A percentile compares a stretch with the other conserved stretches of the same genome.
phyloP scores from a whole-genome alignment of 352 stramenopile species.

The Globisporangium mamillatum region DNA sequence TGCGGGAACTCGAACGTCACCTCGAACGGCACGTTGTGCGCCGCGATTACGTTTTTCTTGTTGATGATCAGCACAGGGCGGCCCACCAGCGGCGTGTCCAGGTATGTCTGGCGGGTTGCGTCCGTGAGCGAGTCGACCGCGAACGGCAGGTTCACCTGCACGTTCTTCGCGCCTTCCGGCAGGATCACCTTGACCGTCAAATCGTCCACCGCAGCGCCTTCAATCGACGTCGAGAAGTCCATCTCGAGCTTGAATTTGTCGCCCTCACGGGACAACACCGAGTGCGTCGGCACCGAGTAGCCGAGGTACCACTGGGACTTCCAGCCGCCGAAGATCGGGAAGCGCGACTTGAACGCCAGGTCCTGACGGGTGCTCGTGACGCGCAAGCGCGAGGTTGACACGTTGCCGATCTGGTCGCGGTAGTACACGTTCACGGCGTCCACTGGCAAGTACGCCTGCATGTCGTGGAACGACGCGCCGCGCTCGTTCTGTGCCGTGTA shows the following conservation, averaged over 20 bases:
- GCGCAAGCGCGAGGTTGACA: slow-evolving; percentile 80
- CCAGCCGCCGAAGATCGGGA: slow-evolving; percentile 88
- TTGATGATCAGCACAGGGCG: slow-evolving; percentile 77
- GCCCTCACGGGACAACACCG: slow-evolving; percentile 61
- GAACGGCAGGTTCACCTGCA: slow-evolving; percentile 77
- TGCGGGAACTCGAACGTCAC: slow-evolving; percentile 85
- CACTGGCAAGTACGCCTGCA: slow-evolving; percentile 64
- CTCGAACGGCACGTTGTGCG: slow-evolving; percentile 83
- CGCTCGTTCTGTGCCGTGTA: slow-evolving; percentile 64
- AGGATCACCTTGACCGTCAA: slow-evolving; percentile 87
- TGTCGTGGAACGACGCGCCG: slow-evolving; percentile 76
- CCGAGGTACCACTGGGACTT: slow-evolving; percentile 89
- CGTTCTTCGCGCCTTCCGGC: slow-evolving; percentile 76
- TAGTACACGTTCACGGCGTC: slow-evolving; percentile 89
- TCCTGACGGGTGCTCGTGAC: slow-evolving; percentile 49
- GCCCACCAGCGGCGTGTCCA: slow-evolving; percentile 79
- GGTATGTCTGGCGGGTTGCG: slow-evolving; percentile 78
- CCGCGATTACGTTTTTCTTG: slow-evolving; percentile 82
- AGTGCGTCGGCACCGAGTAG: slow-evolving; percentile 83
- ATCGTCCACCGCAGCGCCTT: slow-evolving; percentile 78
- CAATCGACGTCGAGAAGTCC: slow-evolving; percentile 82
- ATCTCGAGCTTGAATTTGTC: slow-evolving; percentile 81
- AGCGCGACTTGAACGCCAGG: slow-evolving; percentile 80
- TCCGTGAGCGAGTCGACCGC: slow-evolving; percentile 49
- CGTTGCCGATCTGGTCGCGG: slow-evolving; percentile 89